Base-by-base conservation (phyloP, 2,329 filamentous ascomycete genomes). In the Penicillium corylophilum region DNA sequence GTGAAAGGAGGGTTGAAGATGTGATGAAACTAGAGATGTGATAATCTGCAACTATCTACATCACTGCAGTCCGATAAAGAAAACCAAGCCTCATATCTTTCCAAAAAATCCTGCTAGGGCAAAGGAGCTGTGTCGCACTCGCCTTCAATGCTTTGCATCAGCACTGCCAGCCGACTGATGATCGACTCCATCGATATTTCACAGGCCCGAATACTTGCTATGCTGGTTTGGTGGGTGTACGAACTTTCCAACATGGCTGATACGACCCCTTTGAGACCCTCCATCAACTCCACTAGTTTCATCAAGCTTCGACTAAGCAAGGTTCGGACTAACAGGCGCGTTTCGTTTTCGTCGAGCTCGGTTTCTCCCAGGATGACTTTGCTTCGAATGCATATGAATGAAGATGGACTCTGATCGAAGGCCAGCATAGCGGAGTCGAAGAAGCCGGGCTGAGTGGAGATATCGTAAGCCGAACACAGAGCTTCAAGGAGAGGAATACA, bases 401-500 rank as follows among this genome's bases (percentile, higher is more conserved):
- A 53, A 2, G 61, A 54, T 5, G 61, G 35, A 4, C 56, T 50
- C 22, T 64, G 61, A 8, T 65, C 63, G 38, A 63, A 62, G 5
- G 57, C 48, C 5, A 64, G 28, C 43, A 59, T 47, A 4, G 50
- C 50, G 2, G 60, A 46, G 20, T 67, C 63, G 26, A 68, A 64
- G 7, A 66, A 47, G 5, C 44, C 47, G 22, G 58, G 59, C 18
- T 59, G 58, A 10, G 55, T 56, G 12, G 53, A 57, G 31, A 67
- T 59, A 10, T 55, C 55, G 48, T 67, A 67, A 7, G 64, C 59
- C 13, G 59, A 49, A 36, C 65, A 66, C 7, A 61, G 53, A 0
- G 62, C 65, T 33, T 67, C 63, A 31, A 66, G 60, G 4, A 67
- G 54, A 2, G 59, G 56, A 5, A 67, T 55, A 42, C 62, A 67